Percentiles rank a stretch among this genome's conserved stretches.
phyloP scores from a whole-genome alignment of 306 rosid species.

The Cucurbita maxima region DNA sequence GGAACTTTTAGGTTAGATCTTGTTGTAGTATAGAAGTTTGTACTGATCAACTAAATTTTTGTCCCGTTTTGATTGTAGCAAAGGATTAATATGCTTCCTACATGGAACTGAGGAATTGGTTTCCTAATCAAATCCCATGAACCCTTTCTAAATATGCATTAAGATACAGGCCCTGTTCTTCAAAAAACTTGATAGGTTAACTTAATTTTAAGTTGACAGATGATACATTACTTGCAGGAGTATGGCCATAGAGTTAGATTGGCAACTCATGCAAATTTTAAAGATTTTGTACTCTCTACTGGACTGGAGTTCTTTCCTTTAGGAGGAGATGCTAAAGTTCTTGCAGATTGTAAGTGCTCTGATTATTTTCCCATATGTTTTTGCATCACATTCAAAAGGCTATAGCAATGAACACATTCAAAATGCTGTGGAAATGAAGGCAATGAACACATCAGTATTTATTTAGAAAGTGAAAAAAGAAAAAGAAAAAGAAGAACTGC shows the following conservation, averaged over 20 bases:
- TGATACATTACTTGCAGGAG: slow-evolving; percentile 38
- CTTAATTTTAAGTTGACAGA: neutral
- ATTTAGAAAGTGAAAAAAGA: neutral
- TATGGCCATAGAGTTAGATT: slow-evolving; percentile 85
- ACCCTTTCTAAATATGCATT: neutral
- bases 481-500: neutral
- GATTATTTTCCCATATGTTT: neutral
- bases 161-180: neutral
- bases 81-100: neutral
- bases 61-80: neutral
- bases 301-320: slow-evolving; percentile 90
- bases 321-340: slow-evolving; percentile 98
- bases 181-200: slow-evolving; percentile 4
- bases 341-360: slow-evolving; percentile 81
- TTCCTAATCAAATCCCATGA: neutral
- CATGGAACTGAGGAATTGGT: neutral
- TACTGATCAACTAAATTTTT: neutral
- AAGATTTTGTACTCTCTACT: slow-evolving; percentile 65
- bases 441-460: neutral
- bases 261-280: slow-evolving; percentile 85
- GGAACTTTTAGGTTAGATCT: neutral
- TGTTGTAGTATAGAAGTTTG: neutral
- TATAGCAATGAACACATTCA: neutral
- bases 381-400: neutral
- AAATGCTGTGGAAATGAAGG: neutral